Base-by-base conservation (phyloP, 2,329 filamentous ascomycete species). In the Mollisiaceae sp. region DNA sequence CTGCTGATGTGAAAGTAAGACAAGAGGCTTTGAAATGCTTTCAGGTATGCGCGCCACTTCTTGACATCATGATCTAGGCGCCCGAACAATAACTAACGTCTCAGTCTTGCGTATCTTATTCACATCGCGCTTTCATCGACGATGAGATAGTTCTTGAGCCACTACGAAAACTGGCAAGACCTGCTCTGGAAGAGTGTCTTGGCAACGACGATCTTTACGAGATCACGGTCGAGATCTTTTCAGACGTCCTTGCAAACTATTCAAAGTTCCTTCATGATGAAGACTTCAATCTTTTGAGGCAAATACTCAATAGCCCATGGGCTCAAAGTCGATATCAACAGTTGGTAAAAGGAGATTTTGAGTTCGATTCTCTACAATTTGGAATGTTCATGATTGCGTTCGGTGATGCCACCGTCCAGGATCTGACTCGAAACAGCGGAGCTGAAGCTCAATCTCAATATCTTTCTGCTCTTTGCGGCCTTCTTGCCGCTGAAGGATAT, bases 81-180 rank as follows among this genome's bases (percentile, higher is more conserved):
- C 43, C 20, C 11, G 47, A 12, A 52, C 3, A 24, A 12, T 8
- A 12, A 50, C 69, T 72, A 60, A 70, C 45, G 43, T 65, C 41
- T 14, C 62, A 91, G 89, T 85, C 89, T 4, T 94, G 91, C 91
- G 84, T 93, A 38, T 83, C 87, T 70, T 93, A 93, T 73, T 89
- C 88, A 5, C 90, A 93, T 72, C 84, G 86, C 39, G 82, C 85
- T 35, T 87, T 88, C 59, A 79, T 84, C 2, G 82, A 84, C 55
- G 83, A 85, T 39, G 83, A 83, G 18, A 81, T 85, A 18, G 81
- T 90, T 38, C 79, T 90, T 1, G 79, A 83, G 20, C 81, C 86
- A 20, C 81, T 94, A 15, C 85, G 85, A 38, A 81, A 83, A 1
- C 79, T 93, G 4, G 82, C 90, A 1, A 81, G 84, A 36, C 81